Base-by-base conservation (phyloP, 148 eudicot genomes). In the Chenopodium album region DNA sequence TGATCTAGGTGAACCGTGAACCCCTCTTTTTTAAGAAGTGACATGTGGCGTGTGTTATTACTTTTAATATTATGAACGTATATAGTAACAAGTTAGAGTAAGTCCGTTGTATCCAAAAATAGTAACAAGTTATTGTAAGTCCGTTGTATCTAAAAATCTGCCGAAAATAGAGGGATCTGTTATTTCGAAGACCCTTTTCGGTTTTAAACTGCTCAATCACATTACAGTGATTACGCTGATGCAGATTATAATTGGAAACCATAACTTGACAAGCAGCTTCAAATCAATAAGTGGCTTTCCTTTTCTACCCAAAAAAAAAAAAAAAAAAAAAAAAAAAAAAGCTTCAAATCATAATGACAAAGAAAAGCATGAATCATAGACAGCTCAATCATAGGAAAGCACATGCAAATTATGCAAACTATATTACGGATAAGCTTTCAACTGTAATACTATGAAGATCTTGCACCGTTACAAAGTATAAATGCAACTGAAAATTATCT, bases 331-430 rank as follows among this genome's bases (percentile, higher is more conserved):
- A 31, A 31, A 31, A 31, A 31, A 31, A 31, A 31, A 31, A 34
- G 41, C 41, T 34, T 66, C 14, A 26, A 64, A 9, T 23, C 69
- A 65, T 70, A 22, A 71, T 41, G 12, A 14, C 14, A 41, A 22
- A 44, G 16, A 2, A 20, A 22, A 71, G 23, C 4, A 19, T 71
- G 4, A 22, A 44, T 71, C 31, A 44, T 17, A 12, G 26, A 71
- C 74, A 22, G 66, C 52, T 79, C 76, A 79, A 72, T 76, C 78
- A 74, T 64, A 32, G 65, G 29, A 52, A 65, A 81, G 29, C 79
- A 78, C 80, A 78, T 75, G 83, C 26, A 50, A 29, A 48, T 68
- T 74, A 50, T 20, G 65, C 65, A 60, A 1, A 62, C 64, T 52
- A 54, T 46, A 17, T 78, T 50, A 37, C 50, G 52, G 47, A 17